These are phyloP conservation scores for Artomyces pyxidatus DNA, from an alignment of 768 basidiomycete genomes.

Conservation along the genomic window DNA sequence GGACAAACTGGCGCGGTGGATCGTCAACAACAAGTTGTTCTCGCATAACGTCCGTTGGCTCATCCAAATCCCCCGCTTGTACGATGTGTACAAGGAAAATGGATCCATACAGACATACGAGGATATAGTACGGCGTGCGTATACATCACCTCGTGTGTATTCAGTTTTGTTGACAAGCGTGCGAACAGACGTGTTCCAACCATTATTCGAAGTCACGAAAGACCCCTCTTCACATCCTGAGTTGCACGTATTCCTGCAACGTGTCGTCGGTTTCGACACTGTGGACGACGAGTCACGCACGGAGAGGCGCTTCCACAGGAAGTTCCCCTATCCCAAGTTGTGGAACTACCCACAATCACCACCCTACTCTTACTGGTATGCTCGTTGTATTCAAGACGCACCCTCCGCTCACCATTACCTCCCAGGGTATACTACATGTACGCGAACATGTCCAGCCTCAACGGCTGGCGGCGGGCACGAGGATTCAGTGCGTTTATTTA, in stretches of 20 bases:
- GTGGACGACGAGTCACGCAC: slow-evolving; percentile 97
- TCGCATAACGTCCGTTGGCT: slow-evolving; percentile 99
- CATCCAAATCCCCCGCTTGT: slow-evolving; percentile 89
- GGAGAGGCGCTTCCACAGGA: slow-evolving; percentile 85
- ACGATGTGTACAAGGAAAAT: slow-evolving; percentile 90
- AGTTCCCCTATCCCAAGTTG: slow-evolving; percentile 84
- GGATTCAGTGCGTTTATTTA: slow-evolving; percentile 73
- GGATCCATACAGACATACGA: slow-evolving; percentile 82
- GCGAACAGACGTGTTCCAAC: slow-evolving; percentile 75
- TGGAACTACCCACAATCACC: slow-evolving; percentile 91
- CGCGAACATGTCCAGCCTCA: slow-evolving; percentile 91
- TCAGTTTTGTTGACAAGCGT: neutral
- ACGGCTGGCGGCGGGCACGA: slow-evolving; percentile 80
- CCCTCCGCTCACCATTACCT: too few relatives aligned
- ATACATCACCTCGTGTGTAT: neutral
- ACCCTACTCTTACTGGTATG: slow-evolving; percentile 92
- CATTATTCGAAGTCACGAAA: slow-evolving; percentile 93
- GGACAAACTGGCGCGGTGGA: slow-evolving; percentile 98
- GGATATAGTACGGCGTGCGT: slow-evolving; percentile 83
- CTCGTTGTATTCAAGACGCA: too few relatives aligned
- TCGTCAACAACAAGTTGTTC: slow-evolving; percentile 84
- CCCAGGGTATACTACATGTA: slow-evolving; percentile 99
- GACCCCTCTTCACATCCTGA: slow-evolving; percentile 89
- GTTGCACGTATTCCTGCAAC: slow-evolving; percentile 89
- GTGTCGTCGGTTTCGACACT: slow-evolving; percentile 95